Conservation (phyloP, 1,139 yeast genomes). For the Pneumocystis carinii region DNA sequence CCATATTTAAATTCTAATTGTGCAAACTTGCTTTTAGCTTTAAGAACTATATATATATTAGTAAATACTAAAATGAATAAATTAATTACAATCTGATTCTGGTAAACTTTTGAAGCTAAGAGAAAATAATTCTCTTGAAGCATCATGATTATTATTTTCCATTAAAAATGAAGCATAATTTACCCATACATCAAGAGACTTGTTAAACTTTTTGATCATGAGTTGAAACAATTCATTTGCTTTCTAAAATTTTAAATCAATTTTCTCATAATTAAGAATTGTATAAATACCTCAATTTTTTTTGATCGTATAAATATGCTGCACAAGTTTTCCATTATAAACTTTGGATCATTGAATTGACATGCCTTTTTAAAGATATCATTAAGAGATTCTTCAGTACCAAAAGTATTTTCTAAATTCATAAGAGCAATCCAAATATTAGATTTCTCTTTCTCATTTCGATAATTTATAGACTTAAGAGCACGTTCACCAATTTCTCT, state of each 20-base stretch:
- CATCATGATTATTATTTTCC: constrained; percentile 29
- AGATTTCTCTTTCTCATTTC: constrained; percentile 86
- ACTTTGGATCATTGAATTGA: constrained; percentile 74
- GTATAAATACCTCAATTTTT: constrained; percentile 7
- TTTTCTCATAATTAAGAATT: neutral
- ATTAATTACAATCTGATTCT: constrained; percentile 37
- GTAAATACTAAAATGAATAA: neutral
- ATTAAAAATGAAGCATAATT: constrained; percentile 61
- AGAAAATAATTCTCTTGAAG: constrained; percentile 56
- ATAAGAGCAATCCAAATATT: constrained; percentile 93
- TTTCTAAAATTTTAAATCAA: constrained; percentile 34
- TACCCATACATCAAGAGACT: constrained; percentile 51
- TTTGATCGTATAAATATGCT: constrained; percentile 8
- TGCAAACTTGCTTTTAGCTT: constrained; percentile 74
- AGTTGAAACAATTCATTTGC: constrained; percentile 55
- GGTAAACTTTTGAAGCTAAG: constrained; percentile 61
- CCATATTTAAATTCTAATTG: constrained; percentile 76
- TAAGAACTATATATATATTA: constrained; percentile 32
- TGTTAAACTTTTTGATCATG: constrained; percentile 70
- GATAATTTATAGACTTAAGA: constrained; percentile 69
- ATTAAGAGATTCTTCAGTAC: constrained; percentile 66
- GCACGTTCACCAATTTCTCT: constrained; percentile 90
- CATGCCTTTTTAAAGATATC: constrained; percentile 68
- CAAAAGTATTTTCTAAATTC: constrained; percentile 88
- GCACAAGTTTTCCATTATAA: constrained; percentile 7